Evolutionary conservation across 2,329 filamentous ascomycete genomes (phyloP).

Genomic region (Hypoxylon sp.): DNA sequence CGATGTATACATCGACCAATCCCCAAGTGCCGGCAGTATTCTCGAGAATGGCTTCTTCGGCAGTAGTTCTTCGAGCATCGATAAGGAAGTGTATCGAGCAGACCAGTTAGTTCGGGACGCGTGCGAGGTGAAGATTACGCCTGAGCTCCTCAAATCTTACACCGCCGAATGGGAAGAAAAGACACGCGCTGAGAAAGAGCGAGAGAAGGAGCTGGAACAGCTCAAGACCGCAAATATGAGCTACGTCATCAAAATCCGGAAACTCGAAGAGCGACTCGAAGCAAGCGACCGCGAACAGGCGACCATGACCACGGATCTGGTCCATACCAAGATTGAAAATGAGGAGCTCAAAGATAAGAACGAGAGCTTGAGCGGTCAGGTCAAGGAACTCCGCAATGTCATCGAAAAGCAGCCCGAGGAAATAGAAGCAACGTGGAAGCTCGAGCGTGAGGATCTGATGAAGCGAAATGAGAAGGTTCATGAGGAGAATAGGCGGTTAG

Average conservation of each 20-base stretch:
- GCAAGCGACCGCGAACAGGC: slow-evolving; percentile 92
- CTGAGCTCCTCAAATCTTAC: slow-evolving; percentile 84
- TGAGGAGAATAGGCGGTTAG: slow-evolving; percentile 88
- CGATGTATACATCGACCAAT: slow-evolving; percentile 95
- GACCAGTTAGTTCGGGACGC: slow-evolving; percentile 95
- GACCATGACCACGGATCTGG: slow-evolving; percentile 88
- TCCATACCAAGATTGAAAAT: slow-evolving; percentile 93
- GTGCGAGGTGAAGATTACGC: slow-evolving; percentile 86
- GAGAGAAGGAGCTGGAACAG: slow-evolving; percentile 82
- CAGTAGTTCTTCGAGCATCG: slow-evolving; percentile 85
- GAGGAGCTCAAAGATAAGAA: slow-evolving; percentile 90
- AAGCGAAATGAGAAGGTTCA: slow-evolving; percentile 92
- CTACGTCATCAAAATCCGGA: slow-evolving; percentile 81
- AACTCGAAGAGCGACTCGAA: slow-evolving; percentile 88
- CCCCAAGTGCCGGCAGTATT: slow-evolving; percentile 91
- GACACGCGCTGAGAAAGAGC: slow-evolving; percentile 82
- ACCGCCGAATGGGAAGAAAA: slow-evolving; percentile 93
- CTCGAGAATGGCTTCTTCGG: slow-evolving; percentile 98
- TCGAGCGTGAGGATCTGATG: slow-evolving; percentile 92
- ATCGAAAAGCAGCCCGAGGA: slow-evolving; percentile 92
- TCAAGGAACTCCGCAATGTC: slow-evolving; percentile 84
- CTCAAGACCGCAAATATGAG: slow-evolving; percentile 75
- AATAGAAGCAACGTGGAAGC: slow-evolving; percentile 83
- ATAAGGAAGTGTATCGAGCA: slow-evolving; percentile 96
- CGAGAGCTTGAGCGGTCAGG: slow-evolving; percentile 86